Evolutionary conservation across 495 filamentous ascomycete species (phyloP).

Genomic region (Cercophora sp.): DNA sequence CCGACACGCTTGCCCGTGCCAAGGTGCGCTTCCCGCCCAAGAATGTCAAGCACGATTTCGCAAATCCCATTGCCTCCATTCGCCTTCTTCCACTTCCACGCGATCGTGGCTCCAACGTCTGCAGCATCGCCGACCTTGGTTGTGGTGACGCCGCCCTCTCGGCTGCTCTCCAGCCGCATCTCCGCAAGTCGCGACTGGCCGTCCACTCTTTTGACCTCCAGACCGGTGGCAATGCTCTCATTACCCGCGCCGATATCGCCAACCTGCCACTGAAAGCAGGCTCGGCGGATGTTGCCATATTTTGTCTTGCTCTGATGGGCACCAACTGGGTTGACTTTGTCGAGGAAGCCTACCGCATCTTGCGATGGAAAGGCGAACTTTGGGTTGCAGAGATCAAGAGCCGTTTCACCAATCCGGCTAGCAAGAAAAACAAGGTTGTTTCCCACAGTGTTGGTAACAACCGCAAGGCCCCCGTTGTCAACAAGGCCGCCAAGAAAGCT

Average conservation of each 20-base stretch:
- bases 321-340: slow-evolving; percentile 96
- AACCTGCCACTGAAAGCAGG: slow-evolving; percentile 69
- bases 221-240: slow-evolving; percentile 55
- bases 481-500: slow-evolving; percentile 49
- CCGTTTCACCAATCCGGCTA: slow-evolving; percentile 64
- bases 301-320: slow-evolving; percentile 96
- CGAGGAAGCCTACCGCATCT: slow-evolving; percentile 86
- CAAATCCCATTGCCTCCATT: slow-evolving; percentile 22
- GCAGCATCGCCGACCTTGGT: slow-evolving; percentile 73
- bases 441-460: slow-evolving; percentile 60
- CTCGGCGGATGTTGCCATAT: slow-evolving; percentile 78
- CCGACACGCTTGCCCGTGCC: slow-evolving; percentile 56
- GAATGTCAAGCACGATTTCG: slow-evolving; percentile 19
- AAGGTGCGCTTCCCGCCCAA: slow-evolving; percentile 27
- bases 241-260: slow-evolving; percentile 85
- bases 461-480: slow-evolving; percentile 27
- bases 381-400: slow-evolving; percentile 97
- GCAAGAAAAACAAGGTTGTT: slow-evolving; percentile 43
- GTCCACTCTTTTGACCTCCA: slow-evolving; percentile 52
- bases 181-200: slow-evolving; percentile 36
- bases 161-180: slow-evolving; percentile 61
- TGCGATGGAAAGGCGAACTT: slow-evolving; percentile 88
- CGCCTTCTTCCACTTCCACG: slow-evolving; percentile 32
- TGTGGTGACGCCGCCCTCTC: slow-evolving; percentile 63
- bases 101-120: slow-evolving; percentile 33